Base-by-base conservation (phyloP, 768 basidiomycete species). In the Tulasnella sp. region DNA sequence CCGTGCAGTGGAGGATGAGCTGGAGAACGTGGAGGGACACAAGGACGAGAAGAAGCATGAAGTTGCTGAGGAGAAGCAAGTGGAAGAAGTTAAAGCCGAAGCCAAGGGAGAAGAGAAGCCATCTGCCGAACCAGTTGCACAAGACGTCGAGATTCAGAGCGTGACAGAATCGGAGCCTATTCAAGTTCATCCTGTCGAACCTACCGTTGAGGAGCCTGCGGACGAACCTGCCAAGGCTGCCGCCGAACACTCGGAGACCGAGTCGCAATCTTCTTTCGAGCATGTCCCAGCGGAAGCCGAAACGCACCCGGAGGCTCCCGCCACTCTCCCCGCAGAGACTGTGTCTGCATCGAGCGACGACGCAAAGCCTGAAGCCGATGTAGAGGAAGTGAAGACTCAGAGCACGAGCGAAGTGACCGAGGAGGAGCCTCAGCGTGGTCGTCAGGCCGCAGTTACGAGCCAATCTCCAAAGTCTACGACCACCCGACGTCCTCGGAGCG, bases 1-100 rank as follows among this genome's bases (percentile, higher is more conserved):
- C 61, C 85, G 86, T 80, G 82, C 81, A 72, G 88, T 94, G 23
- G 93, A 93, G 84, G 80, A 81, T 70, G 92, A 91, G 83, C 86
- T 90, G 26, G 86, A 84, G 77, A 84, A 86, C 51, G 80, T 92
- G n/a, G 91, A 91, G 72, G 80, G 75, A 35, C 75, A n/a, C 57
- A 81, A 80, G 29, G 39, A 20, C 23, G 82, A 82, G 76, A 83
- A 83, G 42, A 87, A 87, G 84, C 26, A 32, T 0, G 57, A 32
- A 10, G 57, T n/a, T 2, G n/a, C 3, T 26, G 61, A 32, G 26
- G 61, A 67, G 9, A 26, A 13, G 26, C 29, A 67, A 23, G 29
- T 5, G 3, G 79, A 70, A 75, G 67, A 81, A 74, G 51, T n/a
- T 29, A 73, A 57, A 26, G 73, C 61, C 40, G 78, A 44, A 9